Evolutionary conservation across 2,329 filamentous ascomycete species (phyloP).

Genomic region (Cordyceps fumosorosea): DNA sequence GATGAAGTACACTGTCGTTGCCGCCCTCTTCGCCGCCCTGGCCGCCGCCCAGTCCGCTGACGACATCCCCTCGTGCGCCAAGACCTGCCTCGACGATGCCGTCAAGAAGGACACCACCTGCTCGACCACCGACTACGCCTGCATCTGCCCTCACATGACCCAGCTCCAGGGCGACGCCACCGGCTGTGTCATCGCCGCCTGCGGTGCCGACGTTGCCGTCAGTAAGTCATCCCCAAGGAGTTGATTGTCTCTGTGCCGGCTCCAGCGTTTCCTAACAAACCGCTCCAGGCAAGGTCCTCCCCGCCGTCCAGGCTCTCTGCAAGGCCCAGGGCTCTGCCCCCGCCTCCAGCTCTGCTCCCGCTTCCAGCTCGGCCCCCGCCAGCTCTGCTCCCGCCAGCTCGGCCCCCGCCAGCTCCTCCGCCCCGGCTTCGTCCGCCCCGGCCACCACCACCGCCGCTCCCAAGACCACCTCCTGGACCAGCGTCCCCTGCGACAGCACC

Average conservation of each 20-base stretch:
- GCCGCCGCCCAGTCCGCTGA: conserved; percentile 27
- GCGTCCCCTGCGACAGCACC: conserved; percentile 15
- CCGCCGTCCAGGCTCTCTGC: conserved; percentile 32
- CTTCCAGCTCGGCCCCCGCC: conserved; percentile 6
- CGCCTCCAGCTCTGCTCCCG: conserved; percentile 7
- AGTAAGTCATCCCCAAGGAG: conserved; percentile 22
- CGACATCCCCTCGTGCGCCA: conserved; percentile 33
- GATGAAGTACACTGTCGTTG: conserved; percentile 33
- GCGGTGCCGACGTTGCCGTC: conserved; percentile 31
- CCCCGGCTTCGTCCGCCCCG: conserved; percentile 6
- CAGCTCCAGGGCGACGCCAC: conserved; percentile 27
- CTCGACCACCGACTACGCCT: conserved; percentile 26
- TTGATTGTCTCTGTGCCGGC: too few relatives aligned
- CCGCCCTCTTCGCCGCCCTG: conserved; percentile 28
- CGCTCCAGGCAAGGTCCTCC: conserved; percentile 31
- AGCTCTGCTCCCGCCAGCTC: conserved; percentile 8
- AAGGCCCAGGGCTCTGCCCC: conserved; percentile 11
- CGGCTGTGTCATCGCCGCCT: conserved; percentile 29
- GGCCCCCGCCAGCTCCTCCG: conserved; percentile 7
- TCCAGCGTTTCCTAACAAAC: conserved; percentile 11
- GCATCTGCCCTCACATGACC: conserved; percentile 29
- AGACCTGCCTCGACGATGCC: conserved; percentile 29
- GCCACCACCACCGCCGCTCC: conserved; percentile 6
- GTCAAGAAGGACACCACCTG: conserved; percentile 27
- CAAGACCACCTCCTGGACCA: conserved; percentile 1